Evolutionary conservation across 2,329 filamentous ascomycete genomes (phyloP).

Genomic region (Colletotrichum destructivum): DNA sequence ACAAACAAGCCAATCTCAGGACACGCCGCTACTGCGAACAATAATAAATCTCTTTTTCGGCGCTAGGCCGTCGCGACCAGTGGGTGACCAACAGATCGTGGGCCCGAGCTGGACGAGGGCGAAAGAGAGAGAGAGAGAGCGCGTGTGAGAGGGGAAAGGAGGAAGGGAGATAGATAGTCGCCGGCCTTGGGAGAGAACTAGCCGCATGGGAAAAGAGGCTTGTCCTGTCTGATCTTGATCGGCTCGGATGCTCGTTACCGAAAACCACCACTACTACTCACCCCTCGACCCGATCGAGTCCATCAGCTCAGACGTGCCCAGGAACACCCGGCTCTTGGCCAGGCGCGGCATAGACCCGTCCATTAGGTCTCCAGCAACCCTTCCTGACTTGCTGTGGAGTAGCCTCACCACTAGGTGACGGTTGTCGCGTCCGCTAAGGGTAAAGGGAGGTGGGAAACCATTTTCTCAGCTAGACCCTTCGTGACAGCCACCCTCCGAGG

Average conservation of each 20-base stretch:
- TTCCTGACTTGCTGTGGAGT: slow-evolving; percentile 15
- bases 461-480: slow-evolving; percentile 12
- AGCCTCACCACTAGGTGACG: slow-evolving; percentile 18
- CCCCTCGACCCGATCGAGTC: not conserved
- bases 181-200: slow-evolving; percentile 6
- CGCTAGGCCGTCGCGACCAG: slow-evolving; percentile 17
- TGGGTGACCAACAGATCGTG: slow-evolving; percentile 6
- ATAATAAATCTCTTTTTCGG: not conserved
- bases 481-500: slow-evolving; percentile 8
- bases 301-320: slow-evolving; percentile 25
- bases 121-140: not conserved
- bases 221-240: slow-evolving; percentile 38
- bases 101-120: slow-evolving; percentile 17
- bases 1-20: slow-evolving; percentile 1
- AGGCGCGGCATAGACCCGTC: slow-evolving; percentile 14
- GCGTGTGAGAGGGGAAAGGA: too few relatives aligned
- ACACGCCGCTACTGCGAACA: slow-evolving; percentile 12
- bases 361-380: not conserved
- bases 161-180: not conserved
- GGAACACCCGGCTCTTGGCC: slow-evolving; percentile 31
- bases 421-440: slow-evolving; percentile 14
- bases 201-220: slow-evolving; percentile 14
- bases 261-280: not conserved
- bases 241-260: slow-evolving; percentile 23
- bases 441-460: slow-evolving; percentile 12